Conservation (phyloP, 371 early-diverging fungal species). For the Mucor lusitanicus region DNA sequence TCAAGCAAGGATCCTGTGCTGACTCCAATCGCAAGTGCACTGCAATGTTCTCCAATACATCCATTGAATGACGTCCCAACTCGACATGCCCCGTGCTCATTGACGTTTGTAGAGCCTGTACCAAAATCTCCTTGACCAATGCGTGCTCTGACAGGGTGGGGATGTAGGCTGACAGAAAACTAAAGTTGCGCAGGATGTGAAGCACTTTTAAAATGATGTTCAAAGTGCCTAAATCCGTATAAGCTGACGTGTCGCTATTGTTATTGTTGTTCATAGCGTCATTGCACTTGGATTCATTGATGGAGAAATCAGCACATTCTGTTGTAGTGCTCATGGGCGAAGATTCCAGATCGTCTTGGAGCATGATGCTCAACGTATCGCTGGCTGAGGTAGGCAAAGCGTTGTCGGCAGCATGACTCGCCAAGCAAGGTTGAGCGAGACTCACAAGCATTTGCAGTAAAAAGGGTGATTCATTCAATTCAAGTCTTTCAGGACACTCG, state of each 20-base stretch:
- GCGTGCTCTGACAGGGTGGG: constrained; percentile 47
- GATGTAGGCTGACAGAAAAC: constrained; percentile 63
- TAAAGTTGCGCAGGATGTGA: constrained; percentile 75
- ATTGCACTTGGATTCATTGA: neutral
- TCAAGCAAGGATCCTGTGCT: constrained; percentile 36
- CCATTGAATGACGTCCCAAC: constrained; percentile 63
- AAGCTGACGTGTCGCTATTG: neutral
- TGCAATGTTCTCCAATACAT: constrained; percentile 70
- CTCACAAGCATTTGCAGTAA: constrained; percentile 55
- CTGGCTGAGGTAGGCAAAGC: constrained; percentile 15
- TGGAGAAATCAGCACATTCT: neutral
- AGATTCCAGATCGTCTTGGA: constrained; percentile 1
- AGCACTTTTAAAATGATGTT: constrained; percentile 72
- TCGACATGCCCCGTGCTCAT: constrained; percentile 52
- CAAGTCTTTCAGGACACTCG: constrained; percentile 52
- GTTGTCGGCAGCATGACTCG: constrained; percentile 9
- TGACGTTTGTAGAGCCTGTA: constrained; percentile 58
- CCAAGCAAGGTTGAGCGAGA: constrained; percentile 20
- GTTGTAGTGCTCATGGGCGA: neutral
- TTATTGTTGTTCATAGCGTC: neutral
- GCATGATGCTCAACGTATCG: constrained; percentile 15
- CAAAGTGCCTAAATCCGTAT: constrained; percentile 14
- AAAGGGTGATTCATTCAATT: constrained; percentile 64
- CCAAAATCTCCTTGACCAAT: constrained; percentile 52
- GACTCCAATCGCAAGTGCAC: constrained; percentile 41